Evolutionary conservation across 805 yeast species (phyloP), one percentile per base, ranked within the genome.

Genomic region (Candida silvicultrix): DNA sequence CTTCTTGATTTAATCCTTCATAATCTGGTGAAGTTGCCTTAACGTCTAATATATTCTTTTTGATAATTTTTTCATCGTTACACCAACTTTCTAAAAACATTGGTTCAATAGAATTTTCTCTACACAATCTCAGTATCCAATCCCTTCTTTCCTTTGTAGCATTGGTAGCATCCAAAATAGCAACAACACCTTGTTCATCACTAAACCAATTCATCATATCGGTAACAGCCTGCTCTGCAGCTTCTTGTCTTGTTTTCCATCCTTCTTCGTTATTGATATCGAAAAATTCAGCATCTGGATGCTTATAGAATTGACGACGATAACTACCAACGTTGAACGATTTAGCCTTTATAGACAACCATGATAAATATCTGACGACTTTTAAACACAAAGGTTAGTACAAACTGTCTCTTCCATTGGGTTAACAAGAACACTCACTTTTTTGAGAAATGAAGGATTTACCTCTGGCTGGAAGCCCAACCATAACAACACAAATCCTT

Each of bases 361-460:
- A 94, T 31, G 89, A 81, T 45, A 94, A 73, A 60, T 92, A 94
- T 41, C 98, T 76, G 29, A 92, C 96, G 45, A 94, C 69, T 66
- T 18, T 20, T 15, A 21, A 19, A 32, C 29, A 38, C 23, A n/a
- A n/a, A n/a, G n/a, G 42, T 37, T 21, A n/a, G 36, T 25, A n/a
- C n/a, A n/a, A n/a, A n/a, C n/a, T n/a, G n/a, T n/a, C n/a, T n/a
- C n/a, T n/a, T n/a, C n/a, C n/a, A n/a, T n/a, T n/a, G n/a, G n/a
- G n/a, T n/a, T n/a, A n/a, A n/a, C n/a, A n/a, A n/a, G n/a, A n/a
- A 22, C 18, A 49, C 65, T 28, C 49, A 67, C 70, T 85, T 63
- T 92, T 94, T 62, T 89, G 96, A 3, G 98, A 89, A 51, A 94
- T 92, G 64, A 89, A 82, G 3, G 96, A 85, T 65, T 94, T 94